Base-by-base conservation (phyloP, 805 yeast species). In the Ogataea nitratoaversa region DNA sequence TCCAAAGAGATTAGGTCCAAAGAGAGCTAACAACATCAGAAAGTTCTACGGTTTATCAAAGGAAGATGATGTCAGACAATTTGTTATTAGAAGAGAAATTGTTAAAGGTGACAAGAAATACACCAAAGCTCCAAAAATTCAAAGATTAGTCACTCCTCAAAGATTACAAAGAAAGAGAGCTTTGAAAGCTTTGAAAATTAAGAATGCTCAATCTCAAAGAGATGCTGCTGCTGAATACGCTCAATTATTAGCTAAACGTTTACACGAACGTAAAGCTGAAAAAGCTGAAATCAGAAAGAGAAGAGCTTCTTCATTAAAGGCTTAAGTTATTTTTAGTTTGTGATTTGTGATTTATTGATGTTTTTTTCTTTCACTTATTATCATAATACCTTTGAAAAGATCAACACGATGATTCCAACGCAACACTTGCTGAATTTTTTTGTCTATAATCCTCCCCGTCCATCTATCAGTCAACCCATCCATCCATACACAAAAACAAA, bases 211-310 rank as follows among this genome's bases (percentile, higher is more conserved):
- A 81, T 89, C 87, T 67, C 96, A 89, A 78, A 89, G 95, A 88
- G 98, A 93, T 74, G 96, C 95, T 77, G 99, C 99, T 74, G 95
- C 98, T 69, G 99, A 93, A 77, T 93, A 93, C 84, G 95, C 97
- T 69, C 95, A 90, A 78, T 80, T 93, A 70, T 81, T 93, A 72
- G 98, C 99, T 70, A 78, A 88, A 79, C 91, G 98, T 76, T 84
- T 91, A 72, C 85, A 88, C 74, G 97, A 91, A 78, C 88, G 90
- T 79, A 91, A 91, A 82, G 91, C 95, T 70, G 95, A 88, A 77
- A 87, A 80, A 79, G 96, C 96, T 76, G 97, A 89, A 80, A 81
- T 85, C 76, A 89, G 85, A 80, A 91, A 91, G 95, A 89, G 97
- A 85, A 89, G 99, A 82, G 98, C 99, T 72, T 90, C 97, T 66